Base-by-base conservation (phyloP, 1,139 yeast species). In the Pichia sp. region DNA sequence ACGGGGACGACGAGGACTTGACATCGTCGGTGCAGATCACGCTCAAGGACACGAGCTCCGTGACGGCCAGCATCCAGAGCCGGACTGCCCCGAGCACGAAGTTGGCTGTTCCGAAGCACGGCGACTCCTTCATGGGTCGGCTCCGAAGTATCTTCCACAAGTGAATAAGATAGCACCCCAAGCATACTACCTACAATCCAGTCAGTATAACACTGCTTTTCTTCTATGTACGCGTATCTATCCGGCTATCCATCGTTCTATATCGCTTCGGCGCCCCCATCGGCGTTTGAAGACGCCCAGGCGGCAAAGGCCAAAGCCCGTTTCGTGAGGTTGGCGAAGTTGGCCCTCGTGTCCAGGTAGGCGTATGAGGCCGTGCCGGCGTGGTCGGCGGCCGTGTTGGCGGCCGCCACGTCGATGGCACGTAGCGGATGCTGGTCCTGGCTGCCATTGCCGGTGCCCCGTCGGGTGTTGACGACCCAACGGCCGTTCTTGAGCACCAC, bases 321-420 rank as follows among this genome's bases (percentile, higher is more conserved):
- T 26, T 63, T 57, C 2, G 57, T 60, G 8, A 81, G 67, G 63
- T 81, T 79, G 36, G 81, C 66, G 57, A 77, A 81, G 11, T 72
- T 75, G 6, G 75, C 67, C 54, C 82, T 69, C 48, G 75, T 71
- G 38, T 77, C 77, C 49, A 75, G 69, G 34, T 70, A 68, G 54
- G 75, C 77, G 61, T 72, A 79, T 31, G 75, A 76, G 31, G 73
- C 73, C 29, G 74, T 69, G 1, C 83, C 84, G 23, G 75, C 61
- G 41, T 67, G 66, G 59, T 81, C 81, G 47, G 72, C 69, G 53
- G 75, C 73, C 23, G 67, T 68, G 41, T 75, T 76, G 5, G 83
- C 81, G 52, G 75, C 68, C 43, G 73, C 71, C 75, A 80, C 75
- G 13, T 71, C 70, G 19, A 82, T 77, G 6, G 75, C 75, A 53